Evolutionary conservation across 148 eudicot genomes (phyloP).

Genomic region (Silene uniflora): DNA sequence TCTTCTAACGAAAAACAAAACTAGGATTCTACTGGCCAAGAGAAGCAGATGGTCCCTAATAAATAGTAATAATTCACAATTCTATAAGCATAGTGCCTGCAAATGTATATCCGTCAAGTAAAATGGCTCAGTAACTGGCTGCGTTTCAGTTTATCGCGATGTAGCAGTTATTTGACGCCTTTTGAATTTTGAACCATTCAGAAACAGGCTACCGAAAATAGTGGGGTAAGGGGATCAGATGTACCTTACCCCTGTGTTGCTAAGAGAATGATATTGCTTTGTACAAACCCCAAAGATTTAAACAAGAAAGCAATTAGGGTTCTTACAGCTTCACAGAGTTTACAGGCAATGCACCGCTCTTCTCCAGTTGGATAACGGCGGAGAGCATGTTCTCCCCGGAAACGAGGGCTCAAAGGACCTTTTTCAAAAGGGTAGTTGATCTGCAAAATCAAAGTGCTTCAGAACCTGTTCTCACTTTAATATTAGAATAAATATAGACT

Average conservation of each 20-base stretch:
- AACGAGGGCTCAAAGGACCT: slow-evolving; percentile 94
- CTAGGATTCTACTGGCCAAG: neutral
- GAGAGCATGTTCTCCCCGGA: slow-evolving; percentile 97
- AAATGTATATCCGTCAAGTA: no score
- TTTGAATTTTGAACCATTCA: no score
- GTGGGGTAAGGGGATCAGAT: no score
- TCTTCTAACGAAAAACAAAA: neutral
- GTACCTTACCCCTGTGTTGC: no score
- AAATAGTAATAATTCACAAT: no score
- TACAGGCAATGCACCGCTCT: slow-evolving; percentile 97
- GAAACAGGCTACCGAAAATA: no score
- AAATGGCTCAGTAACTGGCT: no score
- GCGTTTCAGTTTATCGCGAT: no score
- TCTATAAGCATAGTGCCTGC: no score
- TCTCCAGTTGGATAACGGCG: slow-evolving; percentile 96
- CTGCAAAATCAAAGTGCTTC: slow-evolving; percentile 30
- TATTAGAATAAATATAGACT: neutral
- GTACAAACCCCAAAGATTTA: neutral
- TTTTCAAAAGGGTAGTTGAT: slow-evolving; percentile 95
- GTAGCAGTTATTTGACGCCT: no score
- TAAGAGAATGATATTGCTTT: neutral
- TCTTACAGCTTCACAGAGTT: slow-evolving; percentile 93
- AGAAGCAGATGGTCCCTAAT: no score
- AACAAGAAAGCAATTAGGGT: neutral
- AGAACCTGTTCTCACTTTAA: neutral